Evolutionary conservation across 805 yeast genomes (phyloP).

Genomic region (Saturnispora mendoncae): DNA sequence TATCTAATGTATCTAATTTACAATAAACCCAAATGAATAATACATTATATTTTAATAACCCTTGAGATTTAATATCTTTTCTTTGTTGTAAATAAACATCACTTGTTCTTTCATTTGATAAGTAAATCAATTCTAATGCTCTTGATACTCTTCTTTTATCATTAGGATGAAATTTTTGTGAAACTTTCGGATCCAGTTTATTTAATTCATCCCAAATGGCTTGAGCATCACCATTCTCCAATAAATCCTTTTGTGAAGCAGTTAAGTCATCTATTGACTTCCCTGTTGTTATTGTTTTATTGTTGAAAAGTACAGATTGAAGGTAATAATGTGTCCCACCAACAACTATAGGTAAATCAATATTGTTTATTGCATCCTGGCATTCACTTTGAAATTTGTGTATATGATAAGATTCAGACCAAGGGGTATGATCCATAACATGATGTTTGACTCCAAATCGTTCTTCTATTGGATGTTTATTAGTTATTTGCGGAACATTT

Average conservation of each 20-base stretch:
- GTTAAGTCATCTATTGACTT: slow-evolving; percentile 21
- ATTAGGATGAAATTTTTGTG: slow-evolving; percentile 83
- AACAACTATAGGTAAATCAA: slow-evolving; percentile 78
- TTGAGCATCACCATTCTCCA: slow-evolving; percentile 52
- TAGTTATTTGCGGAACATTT: slow-evolving; percentile 68
- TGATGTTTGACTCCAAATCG: slow-evolving; percentile 74
- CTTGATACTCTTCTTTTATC: slow-evolving; percentile 72
- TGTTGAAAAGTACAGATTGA: slow-evolving; percentile 65
- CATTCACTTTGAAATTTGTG: slow-evolving; percentile 77
- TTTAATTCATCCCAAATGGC: slow-evolving; percentile 39
- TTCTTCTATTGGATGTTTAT: slow-evolving; percentile 81
- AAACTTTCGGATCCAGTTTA: slow-evolving; percentile 59
- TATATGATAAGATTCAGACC: slow-evolving; percentile 76
- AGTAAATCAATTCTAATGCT: slow-evolving; percentile 69
- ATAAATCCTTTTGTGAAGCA: slow-evolving; percentile 30
- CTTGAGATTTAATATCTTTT: slow-evolving; percentile 29
- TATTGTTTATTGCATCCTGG: slow-evolving; percentile 46
- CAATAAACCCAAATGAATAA: slow-evolving; percentile 80
- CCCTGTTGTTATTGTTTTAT: slow-evolving; percentile 41
- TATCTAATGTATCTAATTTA: slow-evolving; percentile 45
- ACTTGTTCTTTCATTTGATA: slow-evolving; percentile 61
- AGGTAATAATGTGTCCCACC: slow-evolving; percentile 96
- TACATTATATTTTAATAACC: slow-evolving; percentile 48
- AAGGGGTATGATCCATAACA: slow-evolving; percentile 72
- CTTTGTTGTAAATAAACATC: slow-evolving; percentile 59